Percentiles rank a stretch among this genome's conserved stretches.
These are phyloP conservation scores for Plasmodium berghei DNA, from an alignment of 169 alveolate genomes.

Conservation along the genomic window DNA sequence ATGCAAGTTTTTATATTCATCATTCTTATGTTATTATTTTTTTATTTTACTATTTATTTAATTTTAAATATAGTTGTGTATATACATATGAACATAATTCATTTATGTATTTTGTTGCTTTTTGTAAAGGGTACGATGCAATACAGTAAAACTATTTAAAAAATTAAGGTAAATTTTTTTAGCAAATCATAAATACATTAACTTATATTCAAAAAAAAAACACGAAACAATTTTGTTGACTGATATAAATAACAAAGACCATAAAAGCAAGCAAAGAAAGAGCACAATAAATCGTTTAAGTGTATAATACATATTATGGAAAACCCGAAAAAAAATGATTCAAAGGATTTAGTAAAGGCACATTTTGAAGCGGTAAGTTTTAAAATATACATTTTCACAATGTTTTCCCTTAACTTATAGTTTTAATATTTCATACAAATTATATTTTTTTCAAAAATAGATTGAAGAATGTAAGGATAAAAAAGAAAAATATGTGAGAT, in stretches of 20 bases:
- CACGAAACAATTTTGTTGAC: background rate
- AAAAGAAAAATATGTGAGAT: constrained; percentile 80
- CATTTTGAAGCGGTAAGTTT: constrained; percentile 69
- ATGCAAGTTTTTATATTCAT: background rate
- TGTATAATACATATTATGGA: constrained; percentile 32
- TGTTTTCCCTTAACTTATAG: background rate
- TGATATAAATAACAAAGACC: background rate
- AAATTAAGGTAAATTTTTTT: constrained; percentile 34
- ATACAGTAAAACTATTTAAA: constrained; percentile 63
- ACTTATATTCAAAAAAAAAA: constrained; percentile 10
- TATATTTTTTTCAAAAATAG: constrained; percentile 18
- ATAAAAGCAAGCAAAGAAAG: background rate
- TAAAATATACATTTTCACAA: background rate
- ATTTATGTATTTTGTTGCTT: constrained; percentile 6
- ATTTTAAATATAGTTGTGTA: background rate
- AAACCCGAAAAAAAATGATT: constrained; percentile 14
- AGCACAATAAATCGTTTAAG: background rate
- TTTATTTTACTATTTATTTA: background rate
- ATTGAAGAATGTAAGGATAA: constrained; percentile 78
- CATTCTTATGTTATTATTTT: background rate
- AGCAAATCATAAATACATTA: constrained; percentile 1
- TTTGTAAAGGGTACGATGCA: constrained; percentile 64
- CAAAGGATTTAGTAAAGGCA: constrained; percentile 40
- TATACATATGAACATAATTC: constrained; percentile 3
- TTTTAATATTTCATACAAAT: background rate